Evolutionary conservation across 257 asterid genomes (phyloP).

Genomic region (Craterostigma plantagineum): DNA sequence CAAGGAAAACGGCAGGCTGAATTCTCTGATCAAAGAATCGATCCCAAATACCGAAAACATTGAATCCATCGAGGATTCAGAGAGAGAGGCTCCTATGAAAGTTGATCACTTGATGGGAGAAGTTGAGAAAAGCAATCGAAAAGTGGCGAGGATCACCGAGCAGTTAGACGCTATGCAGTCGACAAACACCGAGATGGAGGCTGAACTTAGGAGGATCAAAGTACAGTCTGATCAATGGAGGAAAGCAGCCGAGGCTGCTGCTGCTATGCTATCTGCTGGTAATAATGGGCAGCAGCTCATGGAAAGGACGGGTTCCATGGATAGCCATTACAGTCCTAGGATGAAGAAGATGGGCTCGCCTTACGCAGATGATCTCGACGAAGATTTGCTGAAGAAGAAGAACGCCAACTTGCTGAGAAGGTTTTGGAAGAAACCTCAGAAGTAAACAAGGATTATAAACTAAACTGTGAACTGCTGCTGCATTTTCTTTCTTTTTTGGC

Average conservation of each 20-base stretch:
- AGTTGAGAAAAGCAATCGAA: slow-evolving; percentile 31
- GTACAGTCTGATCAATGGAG: slow-evolving; percentile 69
- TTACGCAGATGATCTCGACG: slow-evolving; percentile 32
- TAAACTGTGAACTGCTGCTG: no score
- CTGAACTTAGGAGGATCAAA: slow-evolving; percentile 38
- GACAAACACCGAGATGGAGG: slow-evolving; percentile 45
- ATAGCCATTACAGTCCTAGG: slow-evolving; percentile 26
- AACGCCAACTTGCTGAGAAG: slow-evolving; percentile 42
- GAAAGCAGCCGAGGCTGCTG: slow-evolving; percentile 74
- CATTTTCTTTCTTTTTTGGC: no score
- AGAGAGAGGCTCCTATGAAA: slow-evolving; percentile 37
- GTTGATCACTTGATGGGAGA: slow-evolving; percentile 29
- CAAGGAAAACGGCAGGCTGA: slow-evolving; percentile 33
- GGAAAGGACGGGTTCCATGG: slow-evolving; percentile 52
- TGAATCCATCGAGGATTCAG: slow-evolving; percentile 26
- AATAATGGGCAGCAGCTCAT: slow-evolving; percentile 30
- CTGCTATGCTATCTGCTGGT: slow-evolving; percentile 44
- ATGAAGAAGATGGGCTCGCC: slow-evolving; percentile 22
- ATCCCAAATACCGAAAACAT: slow-evolving; percentile 15
- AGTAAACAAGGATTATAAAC: slow-evolving; percentile 9
- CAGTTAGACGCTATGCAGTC: slow-evolving; percentile 50
- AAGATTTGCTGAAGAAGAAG: slow-evolving; percentile 42
- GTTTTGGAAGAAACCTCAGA: slow-evolving; percentile 52
- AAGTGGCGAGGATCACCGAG: slow-evolving; percentile 23
- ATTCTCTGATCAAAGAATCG: slow-evolving; percentile 17